phyloP scores from a whole-genome alignment of 1,284 basidiomycete species.

The Apiotrichum gracile region DNA sequence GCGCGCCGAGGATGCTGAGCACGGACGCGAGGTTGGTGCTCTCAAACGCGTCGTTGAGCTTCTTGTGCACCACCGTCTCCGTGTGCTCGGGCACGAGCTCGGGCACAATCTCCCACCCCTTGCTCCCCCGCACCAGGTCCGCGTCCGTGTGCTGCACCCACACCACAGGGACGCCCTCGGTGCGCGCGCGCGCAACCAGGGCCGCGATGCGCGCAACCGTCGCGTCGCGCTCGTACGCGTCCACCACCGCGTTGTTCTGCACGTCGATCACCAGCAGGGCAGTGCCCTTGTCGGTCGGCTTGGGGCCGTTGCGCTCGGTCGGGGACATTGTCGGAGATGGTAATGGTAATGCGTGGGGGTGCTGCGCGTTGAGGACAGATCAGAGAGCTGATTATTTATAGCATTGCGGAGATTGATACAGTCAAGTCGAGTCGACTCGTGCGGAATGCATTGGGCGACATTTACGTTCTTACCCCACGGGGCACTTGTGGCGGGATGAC shows the following conservation, averaged over 20 bases:
- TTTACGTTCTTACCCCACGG: no score
- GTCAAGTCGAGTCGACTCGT: no score
- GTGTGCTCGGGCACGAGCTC: neutral
- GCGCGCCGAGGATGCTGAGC: neutral
- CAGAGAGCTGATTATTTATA: no score
- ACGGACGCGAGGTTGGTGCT: neutral
- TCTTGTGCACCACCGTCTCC: neutral
- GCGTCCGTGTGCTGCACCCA: constrained; percentile 6
- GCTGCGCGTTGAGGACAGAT: no score
- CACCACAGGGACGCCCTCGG: neutral
- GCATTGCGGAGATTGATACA: no score
- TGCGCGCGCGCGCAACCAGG: neutral
- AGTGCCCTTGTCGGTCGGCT: neutral
- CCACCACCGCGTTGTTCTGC: no score
- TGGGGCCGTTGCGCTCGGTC: no score
- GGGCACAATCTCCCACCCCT: neutral
- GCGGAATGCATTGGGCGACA: no score
- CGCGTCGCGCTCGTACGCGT: neutral
- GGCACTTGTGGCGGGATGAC: no score
- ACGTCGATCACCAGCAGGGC: constrained; percentile 7
- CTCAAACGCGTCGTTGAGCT: neutral
- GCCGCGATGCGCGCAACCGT: neutral
- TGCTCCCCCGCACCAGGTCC: neutral
- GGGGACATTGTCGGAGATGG: no score
- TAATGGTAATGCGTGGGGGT: no score